Evolutionary conservation across 441 rosid species (phyloP).

Genomic region (Metrosideros polymorpha): DNA sequence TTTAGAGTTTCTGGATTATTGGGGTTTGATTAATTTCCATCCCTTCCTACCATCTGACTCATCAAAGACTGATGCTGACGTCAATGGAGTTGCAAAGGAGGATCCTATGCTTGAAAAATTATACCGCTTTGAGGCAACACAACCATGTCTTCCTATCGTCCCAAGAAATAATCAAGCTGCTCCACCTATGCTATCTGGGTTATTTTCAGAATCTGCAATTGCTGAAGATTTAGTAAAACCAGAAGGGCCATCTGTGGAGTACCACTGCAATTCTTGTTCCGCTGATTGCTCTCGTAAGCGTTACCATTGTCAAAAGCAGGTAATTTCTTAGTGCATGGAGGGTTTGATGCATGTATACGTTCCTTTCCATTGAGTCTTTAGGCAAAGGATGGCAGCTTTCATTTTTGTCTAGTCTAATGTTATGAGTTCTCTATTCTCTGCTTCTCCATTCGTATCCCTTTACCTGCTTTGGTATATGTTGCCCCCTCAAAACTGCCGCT

Average conservation of each 20-base stretch:
- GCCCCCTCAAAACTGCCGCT: background rate
- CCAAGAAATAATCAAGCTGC: constrained; percentile 38
- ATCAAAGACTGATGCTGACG: constrained; percentile 19
- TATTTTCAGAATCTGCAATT: constrained; percentile 61
- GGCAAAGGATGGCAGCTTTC: background rate
- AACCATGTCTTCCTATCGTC: constrained; percentile 31
- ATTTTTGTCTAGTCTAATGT: background rate
- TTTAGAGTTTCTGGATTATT: constrained; percentile 87
- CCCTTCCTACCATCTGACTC: constrained; percentile 54
- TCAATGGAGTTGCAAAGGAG: constrained; percentile 24
- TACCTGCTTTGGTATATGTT: background rate
- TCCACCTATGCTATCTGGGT: constrained; percentile 45
- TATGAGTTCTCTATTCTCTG: background rate
- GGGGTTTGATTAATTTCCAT: constrained; percentile 98
- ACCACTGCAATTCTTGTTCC: constrained; percentile 97
- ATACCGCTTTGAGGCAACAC: constrained; percentile 54
- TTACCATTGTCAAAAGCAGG: constrained; percentile 98
- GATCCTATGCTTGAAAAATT: constrained; percentile 58
- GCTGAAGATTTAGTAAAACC: constrained; percentile 65
- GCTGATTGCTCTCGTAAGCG: constrained; percentile 98
- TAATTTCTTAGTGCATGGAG: constrained; percentile 20
- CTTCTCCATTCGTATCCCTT: background rate
- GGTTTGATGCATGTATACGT: background rate
- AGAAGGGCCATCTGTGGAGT: constrained; percentile 86
- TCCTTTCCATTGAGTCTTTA: background rate